Base-by-base conservation (phyloP, 2,329 filamentous ascomycete genomes). In the Stagonosporopsis tanaceti region DNA sequence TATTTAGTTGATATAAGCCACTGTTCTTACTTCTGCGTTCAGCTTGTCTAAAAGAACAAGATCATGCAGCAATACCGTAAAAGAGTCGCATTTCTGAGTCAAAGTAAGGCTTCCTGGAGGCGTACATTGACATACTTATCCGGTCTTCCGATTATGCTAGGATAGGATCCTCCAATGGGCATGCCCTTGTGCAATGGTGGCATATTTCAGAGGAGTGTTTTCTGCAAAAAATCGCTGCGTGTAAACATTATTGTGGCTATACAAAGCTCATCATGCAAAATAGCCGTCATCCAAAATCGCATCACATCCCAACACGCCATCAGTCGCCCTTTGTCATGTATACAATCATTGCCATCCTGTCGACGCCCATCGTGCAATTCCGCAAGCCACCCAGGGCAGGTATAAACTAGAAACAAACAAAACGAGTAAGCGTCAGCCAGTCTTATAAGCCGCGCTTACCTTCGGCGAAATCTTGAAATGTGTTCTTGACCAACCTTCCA, bases 401-500 rank as follows among this genome's bases (percentile, higher is more conserved):
- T 73, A 74, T 68, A 68, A 59, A 73, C 72, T 74, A 72, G 48
- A 65, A 65, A 63, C 34, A 60, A 64, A 59, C 58, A 41, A 68
- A 68, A 63, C 39, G 52, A 55, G 69, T 74, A 68, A 74, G 69
- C 67, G 60, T 61, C 56, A 41, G 66, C 60, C 59, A 63, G 40
- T 35, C 47, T 65, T 71, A 74, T 38, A 63, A 66, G 61, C 70
- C 70, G 62, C 74, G 72, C 69, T 73, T 72, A 72, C 71, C 70
- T 66, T 77, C 70, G 39, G 60, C 42, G 40, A 60, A 51, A 30
- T 76, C 73, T 7, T 67, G 57, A 39, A 65, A 64, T 25, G 67
- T 62, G 24, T 64, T 65, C 60, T 76, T 76, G 39, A 77, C 74
- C 70, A 79, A 72, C 71, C 76, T 77, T 67, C 75, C 76, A 22